These are phyloP conservation scores for Quercus engelmannii DNA, from an alignment of 306 rosid genomes.

Conservation along the genomic window DNA sequence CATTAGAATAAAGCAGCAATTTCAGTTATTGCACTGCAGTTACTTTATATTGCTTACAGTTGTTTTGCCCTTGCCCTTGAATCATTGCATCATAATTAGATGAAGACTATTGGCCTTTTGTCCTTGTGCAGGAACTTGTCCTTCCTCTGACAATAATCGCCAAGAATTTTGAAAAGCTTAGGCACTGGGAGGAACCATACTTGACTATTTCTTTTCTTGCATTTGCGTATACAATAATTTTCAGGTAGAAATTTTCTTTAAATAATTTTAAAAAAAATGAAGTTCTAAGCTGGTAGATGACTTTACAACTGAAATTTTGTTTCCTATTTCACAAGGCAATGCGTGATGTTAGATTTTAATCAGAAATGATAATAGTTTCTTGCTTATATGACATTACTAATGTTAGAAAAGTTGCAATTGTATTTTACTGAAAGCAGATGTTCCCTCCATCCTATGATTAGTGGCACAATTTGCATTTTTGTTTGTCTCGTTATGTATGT, in stretches of 20 bases:
- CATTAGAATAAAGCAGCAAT: neutral
- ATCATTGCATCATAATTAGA: neutral
- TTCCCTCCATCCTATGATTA: neutral
- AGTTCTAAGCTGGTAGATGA: neutral
- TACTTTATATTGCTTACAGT: neutral
- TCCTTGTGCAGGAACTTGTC: constrained; percentile 72
- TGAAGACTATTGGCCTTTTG: constrained; percentile 7
- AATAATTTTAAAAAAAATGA: too few relatives aligned
- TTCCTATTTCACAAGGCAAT: neutral
- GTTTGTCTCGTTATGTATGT: neutral
- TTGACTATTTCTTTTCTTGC: constrained; percentile 78
- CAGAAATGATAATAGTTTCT: too few relatives aligned
- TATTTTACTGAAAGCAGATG: neutral
- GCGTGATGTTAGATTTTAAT: neutral
- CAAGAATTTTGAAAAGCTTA: constrained; percentile 63
- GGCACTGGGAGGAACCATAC: constrained; percentile 91
- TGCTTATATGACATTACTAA: neutral
- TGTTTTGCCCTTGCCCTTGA: neutral
- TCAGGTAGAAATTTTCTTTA: constrained; percentile 46
- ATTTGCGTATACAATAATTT: constrained; percentile 54
- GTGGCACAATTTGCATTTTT: neutral
- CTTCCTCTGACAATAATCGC: constrained; percentile 56
- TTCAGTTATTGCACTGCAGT: neutral
- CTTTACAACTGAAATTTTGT: neutral
- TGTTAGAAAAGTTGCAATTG: neutral